Evolutionary conservation across 352 stramenopile species (phyloP).

Genomic region (Phytophthora citrophthora): DNA sequence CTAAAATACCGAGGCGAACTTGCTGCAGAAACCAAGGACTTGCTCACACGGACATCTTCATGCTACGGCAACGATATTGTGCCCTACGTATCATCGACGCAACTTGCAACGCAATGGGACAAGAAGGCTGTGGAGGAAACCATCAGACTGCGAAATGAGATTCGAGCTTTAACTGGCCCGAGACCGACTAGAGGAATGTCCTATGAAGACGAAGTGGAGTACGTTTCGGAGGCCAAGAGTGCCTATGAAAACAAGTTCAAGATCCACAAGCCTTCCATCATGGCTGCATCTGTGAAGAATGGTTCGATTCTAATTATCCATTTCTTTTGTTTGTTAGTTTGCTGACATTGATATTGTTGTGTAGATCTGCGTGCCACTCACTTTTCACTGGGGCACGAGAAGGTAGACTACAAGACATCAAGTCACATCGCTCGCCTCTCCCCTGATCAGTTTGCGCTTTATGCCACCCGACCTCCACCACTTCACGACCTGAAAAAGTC

Average conservation of each 20-base stretch:
- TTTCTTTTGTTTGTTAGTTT: slow-evolving; percentile 8
- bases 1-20: slow-evolving; percentile 68
- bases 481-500: slow-evolving; percentile 76
- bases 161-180: slow-evolving; percentile 65
- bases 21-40: slow-evolving; percentile 52
- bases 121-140: slow-evolving; percentile 60
- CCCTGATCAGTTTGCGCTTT: slow-evolving; percentile 64
- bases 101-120: slow-evolving; percentile 74
- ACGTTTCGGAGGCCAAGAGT: slow-evolving; percentile 78
- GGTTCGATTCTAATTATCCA: slow-evolving; percentile 30
- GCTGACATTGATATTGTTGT: slow-evolving; percentile 6
- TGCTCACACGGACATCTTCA: slow-evolving; percentile 67
- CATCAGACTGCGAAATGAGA: slow-evolving; percentile 69
- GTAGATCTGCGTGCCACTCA: slow-evolving; percentile 82
- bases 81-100: slow-evolving; percentile 65
- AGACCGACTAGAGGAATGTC: slow-evolving; percentile 65
- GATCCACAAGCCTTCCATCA: slow-evolving; percentile 72
- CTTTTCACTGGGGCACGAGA: slow-evolving; percentile 71
- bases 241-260: slow-evolving; percentile 78
- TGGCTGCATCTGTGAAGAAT: slow-evolving; percentile 81
- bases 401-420: slow-evolving; percentile 72
- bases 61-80: slow-evolving; percentile 61
- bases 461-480: slow-evolving; percentile 47
- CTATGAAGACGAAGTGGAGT: slow-evolving; percentile 82
- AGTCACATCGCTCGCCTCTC: slow-evolving; percentile 65